A percentile compares a stretch with the other conserved stretches of the same genome.
Conservation (phyloP, 148 eudicot species). For the Salicornia ramosissima region DNA sequence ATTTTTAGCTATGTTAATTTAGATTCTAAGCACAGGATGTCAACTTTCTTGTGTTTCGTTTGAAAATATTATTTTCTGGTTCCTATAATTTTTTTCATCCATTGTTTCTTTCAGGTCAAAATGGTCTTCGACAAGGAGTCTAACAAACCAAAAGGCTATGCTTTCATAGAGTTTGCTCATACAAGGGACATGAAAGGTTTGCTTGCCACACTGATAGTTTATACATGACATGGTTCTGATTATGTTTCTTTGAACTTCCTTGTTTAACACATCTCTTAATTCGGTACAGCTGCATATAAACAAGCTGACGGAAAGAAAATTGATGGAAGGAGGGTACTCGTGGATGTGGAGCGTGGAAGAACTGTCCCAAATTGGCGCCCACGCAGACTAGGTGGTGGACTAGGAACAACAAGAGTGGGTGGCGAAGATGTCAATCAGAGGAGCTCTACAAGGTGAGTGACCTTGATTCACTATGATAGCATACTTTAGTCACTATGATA, state of each 20-base stretch:
- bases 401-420: conserved; percentile 86
- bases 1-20: conserved; percentile 22
- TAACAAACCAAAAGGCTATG: conserved; percentile 93
- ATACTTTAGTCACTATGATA: too few relatives aligned
- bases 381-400: conserved; percentile 97
- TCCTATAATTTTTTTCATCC: conserved; percentile 16
- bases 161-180: conserved; percentile 86
- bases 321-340: conserved; percentile 95
- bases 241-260: conserved; percentile 6
- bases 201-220: background rate
- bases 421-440: conserved; percentile 63
- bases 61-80: conserved; percentile 17
- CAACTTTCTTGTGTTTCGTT: conserved; percentile 8
- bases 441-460: conserved; percentile 46
- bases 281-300: conserved; percentile 83
- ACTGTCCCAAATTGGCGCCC: conserved; percentile 99
- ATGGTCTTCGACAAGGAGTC: conserved; percentile 66
- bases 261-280: background rate
- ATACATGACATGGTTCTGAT: background rate
- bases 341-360: conserved; percentile 99
- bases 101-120: conserved; percentile 56
- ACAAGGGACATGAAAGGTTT: conserved; percentile 99
- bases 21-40: conserved; percentile 10
- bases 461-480: too few relatives aligned
- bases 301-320: conserved; percentile 98